Base-by-base conservation (phyloP, 2,329 filamentous ascomycete species). In the Xylariaceae sp. region DNA sequence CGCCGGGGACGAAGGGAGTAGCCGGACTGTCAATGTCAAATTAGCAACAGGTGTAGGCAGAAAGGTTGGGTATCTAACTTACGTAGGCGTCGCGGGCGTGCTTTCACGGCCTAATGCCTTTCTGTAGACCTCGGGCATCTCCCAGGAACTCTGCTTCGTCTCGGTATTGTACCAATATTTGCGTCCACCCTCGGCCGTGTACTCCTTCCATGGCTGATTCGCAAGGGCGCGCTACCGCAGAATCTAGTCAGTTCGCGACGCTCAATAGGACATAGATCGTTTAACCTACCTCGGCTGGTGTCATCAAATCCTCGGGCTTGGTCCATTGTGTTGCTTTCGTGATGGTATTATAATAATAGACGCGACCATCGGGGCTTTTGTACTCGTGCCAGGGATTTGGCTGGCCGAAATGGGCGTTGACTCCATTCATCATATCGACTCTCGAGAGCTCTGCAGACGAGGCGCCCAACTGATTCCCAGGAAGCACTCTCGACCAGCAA, bases 111-210 rank as follows among this genome's bases (percentile, higher is more conserved):
- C 87, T 55, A 93, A 79, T 57, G 90, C 89, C 65, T 82, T 82
- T 70, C 90, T 91, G 76, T 93, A 93, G 60, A 78, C 85, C 52
- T 91, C 89, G 53, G 95, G 95, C 83, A 96, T 93, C 69, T 93
- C 89, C 95, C 95, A 99, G 29, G 90, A 91, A 73, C 92, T 98
- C 77, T 92, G 84, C 75, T 93, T 93, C 44, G 90, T 93, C 74
- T 96, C 89, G 32, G 88, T 90, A 74, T 99, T 95, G 74, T 93
- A 93, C 90, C 92, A 99, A 76, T 99, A 99, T 71, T 93, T 91
- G 67, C 88, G 87, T 45, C 93, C 95, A 62, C 91, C 90, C 60
- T 92, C 87, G 20, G 90, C 88, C 21, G 89, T 91, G 70, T 96
- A 95, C 74, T 96, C 91, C 70, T 93, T 95, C 92, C 93, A 99